phyloP scores from a whole-genome alignment of 2,329 filamentous ascomycete genomes.

The Elsinoe necatrix region DNA sequence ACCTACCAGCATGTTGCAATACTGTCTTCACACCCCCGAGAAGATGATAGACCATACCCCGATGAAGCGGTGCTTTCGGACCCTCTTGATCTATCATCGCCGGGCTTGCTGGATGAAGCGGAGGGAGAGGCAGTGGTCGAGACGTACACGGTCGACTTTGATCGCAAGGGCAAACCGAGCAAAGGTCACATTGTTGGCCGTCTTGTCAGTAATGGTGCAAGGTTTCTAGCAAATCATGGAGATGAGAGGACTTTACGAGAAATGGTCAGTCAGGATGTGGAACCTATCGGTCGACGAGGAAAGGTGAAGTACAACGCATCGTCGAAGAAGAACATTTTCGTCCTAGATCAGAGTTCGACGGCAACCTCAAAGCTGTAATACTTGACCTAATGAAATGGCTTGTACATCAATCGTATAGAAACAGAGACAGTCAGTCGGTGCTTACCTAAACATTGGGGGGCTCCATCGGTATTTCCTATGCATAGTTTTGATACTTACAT shows the following conservation, averaged over 20 bases:
- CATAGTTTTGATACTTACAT: not conserved
- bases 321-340: slow-evolving; percentile 35
- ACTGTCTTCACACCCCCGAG: slow-evolving; percentile 42
- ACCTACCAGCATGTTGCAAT: slow-evolving; percentile 57
- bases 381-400: not conserved
- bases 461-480: not conserved
- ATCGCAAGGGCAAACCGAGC: slow-evolving; percentile 41
- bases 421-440: not conserved
- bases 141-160: slow-evolving; percentile 55
- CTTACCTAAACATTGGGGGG: slow-evolving; percentile 10
- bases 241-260: slow-evolving; percentile 42
- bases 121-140: slow-evolving; percentile 47
- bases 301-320: slow-evolving; percentile 32
- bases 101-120: slow-evolving; percentile 33
- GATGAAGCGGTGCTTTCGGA: slow-evolving; percentile 37
- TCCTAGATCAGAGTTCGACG: not conserved
- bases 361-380: not conserved
- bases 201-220: slow-evolving; percentile 37
- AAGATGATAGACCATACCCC: slow-evolving; percentile 39
- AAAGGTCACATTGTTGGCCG: slow-evolving; percentile 47
- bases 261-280: slow-evolving; percentile 36
- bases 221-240: slow-evolving; percentile 51
- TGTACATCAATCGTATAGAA: not conserved
- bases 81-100: slow-evolving; percentile 35
- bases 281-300: slow-evolving; percentile 44